Evolutionary conservation across 768 basidiomycete species (phyloP).

Genomic region (Trichaptum fuscoviolaceum): DNA sequence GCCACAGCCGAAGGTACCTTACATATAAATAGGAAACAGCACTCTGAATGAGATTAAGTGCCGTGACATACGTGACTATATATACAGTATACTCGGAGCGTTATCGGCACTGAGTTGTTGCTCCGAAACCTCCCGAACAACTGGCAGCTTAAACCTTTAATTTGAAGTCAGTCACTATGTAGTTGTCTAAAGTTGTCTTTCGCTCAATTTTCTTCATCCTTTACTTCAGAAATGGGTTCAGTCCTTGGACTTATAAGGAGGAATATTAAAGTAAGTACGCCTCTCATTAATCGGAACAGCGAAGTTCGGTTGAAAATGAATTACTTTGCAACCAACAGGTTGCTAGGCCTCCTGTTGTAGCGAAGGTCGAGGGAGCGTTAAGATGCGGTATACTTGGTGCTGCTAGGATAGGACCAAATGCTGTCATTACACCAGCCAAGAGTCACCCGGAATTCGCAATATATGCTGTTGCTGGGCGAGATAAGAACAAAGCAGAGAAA

Average conservation of each 20-base stretch:
- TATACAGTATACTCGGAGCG: no score
- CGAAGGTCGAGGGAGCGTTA: background rate
- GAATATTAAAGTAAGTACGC: background rate
- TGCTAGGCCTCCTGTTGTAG: background rate
- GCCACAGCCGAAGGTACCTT: no score
- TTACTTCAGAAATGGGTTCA: background rate
- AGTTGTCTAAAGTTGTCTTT: no score
- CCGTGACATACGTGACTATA: no score
- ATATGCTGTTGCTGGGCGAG: constrained; percentile 26
- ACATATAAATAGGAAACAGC: no score
- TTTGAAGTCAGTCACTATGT: no score
- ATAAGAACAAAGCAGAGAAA: constrained; percentile 18
- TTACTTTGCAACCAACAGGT: background rate
- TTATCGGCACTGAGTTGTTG: no score
- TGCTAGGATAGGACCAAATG: constrained; percentile 23
- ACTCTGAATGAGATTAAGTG: no score
- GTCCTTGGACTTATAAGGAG: background rate
- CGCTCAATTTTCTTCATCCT: background rate
- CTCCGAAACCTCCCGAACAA: no score
- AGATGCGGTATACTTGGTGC: constrained; percentile 23
- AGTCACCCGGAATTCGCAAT: constrained; percentile 24
- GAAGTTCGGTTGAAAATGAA: background rate
- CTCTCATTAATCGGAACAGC: background rate
- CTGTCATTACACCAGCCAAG: constrained; percentile 21
- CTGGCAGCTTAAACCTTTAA: no score